Conservation (phyloP, 1,284 basidiomycete species). For the Pseudozyma sp. region DNA sequence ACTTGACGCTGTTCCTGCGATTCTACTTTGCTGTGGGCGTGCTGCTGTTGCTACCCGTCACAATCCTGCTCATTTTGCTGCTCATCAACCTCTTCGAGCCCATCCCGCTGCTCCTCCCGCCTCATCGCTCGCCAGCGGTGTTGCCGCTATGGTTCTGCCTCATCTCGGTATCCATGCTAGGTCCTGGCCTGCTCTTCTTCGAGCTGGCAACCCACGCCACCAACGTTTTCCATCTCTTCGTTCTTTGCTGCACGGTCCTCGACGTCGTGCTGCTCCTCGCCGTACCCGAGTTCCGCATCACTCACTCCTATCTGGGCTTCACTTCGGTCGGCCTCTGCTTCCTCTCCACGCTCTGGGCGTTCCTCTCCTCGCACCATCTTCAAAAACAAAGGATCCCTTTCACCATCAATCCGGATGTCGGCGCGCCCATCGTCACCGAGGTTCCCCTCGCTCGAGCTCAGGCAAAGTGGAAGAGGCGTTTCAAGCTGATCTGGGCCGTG, state of each 20-base stretch:
- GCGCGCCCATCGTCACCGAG: conserved; percentile 43
- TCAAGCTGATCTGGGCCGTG: conserved; percentile 48
- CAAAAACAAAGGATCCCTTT: conserved; percentile 36
- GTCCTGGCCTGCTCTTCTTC: conserved; percentile 51
- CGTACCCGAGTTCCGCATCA: conserved; percentile 39
- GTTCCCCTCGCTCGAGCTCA: conserved; percentile 43
- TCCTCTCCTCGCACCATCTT: conserved; percentile 33
- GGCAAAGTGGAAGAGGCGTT: conserved; percentile 37
- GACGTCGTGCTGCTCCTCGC: conserved; percentile 38
- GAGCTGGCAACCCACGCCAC: conserved; percentile 53
- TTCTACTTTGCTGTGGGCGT: conserved; percentile 42
- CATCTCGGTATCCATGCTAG: conserved; percentile 46
- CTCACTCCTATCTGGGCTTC: conserved; percentile 46
- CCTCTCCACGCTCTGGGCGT: conserved; percentile 43
- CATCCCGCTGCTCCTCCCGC: conserved; percentile 47
- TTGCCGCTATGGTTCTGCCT: conserved; percentile 53
- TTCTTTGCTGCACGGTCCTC: conserved; percentile 30
- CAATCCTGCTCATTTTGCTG: conserved; percentile 41
- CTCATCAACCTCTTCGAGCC: conserved; percentile 47
- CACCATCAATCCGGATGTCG: conserved; percentile 38
- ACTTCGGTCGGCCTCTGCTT: conserved; percentile 31
- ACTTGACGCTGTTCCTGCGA: conserved; percentile 38
- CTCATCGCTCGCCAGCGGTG: conserved; percentile 43
- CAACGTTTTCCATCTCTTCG: conserved; percentile 45
- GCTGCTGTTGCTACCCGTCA: conserved; percentile 40